Conservation (phyloP, 2,329 filamentous ascomycete genomes). For the Cladosporium sp. region DNA sequence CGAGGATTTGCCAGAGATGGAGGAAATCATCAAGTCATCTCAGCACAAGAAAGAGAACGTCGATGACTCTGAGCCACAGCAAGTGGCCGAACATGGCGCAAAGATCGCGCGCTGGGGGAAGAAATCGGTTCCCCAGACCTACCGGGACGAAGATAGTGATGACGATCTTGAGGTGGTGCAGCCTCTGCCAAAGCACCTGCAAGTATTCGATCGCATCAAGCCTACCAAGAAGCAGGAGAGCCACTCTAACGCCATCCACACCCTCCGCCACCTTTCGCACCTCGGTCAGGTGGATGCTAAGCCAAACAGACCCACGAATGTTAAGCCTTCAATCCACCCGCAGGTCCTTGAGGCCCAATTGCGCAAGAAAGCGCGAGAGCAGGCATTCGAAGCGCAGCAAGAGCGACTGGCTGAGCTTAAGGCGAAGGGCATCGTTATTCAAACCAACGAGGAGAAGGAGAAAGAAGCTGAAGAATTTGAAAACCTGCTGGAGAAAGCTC, state of each 20-base stretch:
- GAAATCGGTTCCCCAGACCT: conserved; percentile 39
- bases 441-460: conserved; percentile 82
- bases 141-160: conserved; percentile 19
- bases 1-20: conserved; percentile 24
- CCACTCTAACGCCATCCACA: conserved; percentile 31
- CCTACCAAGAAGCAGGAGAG: conserved; percentile 17
- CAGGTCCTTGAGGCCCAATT: conserved; percentile 66
- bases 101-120: conserved; percentile 34
- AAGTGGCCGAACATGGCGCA: conserved; percentile 16
- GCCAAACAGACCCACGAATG: conserved; percentile 60
- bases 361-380: conserved; percentile 68
- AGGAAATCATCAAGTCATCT: conserved; percentile 27
- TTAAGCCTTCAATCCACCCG: conserved; percentile 58
- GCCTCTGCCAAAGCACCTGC: conserved; percentile 27
- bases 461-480: conserved; percentile 79
- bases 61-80: not conserved
- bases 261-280: conserved; percentile 32
- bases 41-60: conserved; percentile 14
- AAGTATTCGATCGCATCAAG: conserved; percentile 36
- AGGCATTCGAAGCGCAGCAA: conserved; percentile 73
- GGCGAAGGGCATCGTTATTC: conserved; percentile 74
- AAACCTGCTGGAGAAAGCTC: conserved; percentile 79
- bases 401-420: conserved; percentile 72
- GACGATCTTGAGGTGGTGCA: conserved; percentile 63
- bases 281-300: conserved; percentile 30